Evolutionary conservation across 495 filamentous ascomycete genomes (phyloP).

Genomic region (Aspergillus ellipticus): DNA sequence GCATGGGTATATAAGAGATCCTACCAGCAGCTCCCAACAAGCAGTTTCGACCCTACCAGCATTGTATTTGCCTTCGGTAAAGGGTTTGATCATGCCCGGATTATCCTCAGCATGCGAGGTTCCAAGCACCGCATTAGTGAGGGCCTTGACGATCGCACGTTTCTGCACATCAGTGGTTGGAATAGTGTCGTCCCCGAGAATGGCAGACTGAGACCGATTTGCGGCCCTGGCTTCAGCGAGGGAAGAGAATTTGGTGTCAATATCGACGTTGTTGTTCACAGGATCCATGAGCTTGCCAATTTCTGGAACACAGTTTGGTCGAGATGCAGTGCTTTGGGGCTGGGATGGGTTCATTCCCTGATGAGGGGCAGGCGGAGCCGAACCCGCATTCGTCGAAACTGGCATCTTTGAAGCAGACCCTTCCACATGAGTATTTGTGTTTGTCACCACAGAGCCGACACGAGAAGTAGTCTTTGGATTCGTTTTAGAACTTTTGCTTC

Average conservation of each 20-base stretch:
- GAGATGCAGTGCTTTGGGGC: background rate
- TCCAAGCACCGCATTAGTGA: conserved; percentile 19
- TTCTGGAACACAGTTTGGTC: background rate
- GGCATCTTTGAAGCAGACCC: too few relatives aligned
- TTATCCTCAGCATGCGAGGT: conserved; percentile 27
- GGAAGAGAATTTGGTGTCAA: conserved; percentile 4
- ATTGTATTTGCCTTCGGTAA: conserved; percentile 15
- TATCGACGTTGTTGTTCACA: background rate
- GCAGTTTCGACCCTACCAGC: conserved; percentile 13
- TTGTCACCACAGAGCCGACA: background rate
- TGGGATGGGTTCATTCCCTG: too few relatives aligned
- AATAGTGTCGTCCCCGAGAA: conserved; percentile 14
- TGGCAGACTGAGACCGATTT: background rate
- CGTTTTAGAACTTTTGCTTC: background rate
- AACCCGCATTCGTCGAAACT: too few relatives aligned
- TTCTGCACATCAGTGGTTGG: conserved; percentile 14
- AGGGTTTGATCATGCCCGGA: conserved; percentile 28
- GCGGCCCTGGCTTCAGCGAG: conserved; percentile 6
- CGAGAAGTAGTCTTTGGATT: background rate
- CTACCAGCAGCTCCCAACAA: conserved; percentile 26
- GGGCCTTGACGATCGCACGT: conserved; percentile 19
- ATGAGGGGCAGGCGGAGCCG: too few relatives aligned
- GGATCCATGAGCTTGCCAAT: conserved; percentile 6
- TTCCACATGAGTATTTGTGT: too few relatives aligned
- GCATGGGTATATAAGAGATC: background rate